These are phyloP conservation scores for Podila clonocystis DNA, from an alignment of 192 early-diverging fungal species.

Conservation along the genomic window DNA sequence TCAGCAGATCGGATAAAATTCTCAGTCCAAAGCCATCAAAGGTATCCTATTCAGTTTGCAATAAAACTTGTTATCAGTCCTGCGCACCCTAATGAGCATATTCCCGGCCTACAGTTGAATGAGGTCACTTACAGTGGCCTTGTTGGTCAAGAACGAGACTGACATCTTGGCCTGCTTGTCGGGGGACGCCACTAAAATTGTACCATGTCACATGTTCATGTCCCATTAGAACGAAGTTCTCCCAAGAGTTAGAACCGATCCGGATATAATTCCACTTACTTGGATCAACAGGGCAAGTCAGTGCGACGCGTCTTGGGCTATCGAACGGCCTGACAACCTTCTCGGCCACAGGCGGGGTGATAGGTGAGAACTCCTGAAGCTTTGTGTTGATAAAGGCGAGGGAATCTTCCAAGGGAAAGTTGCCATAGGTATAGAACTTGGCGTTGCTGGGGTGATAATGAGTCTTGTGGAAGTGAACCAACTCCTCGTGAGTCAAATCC, in stretches of 20 bases:
- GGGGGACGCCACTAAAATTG: slow-evolving; percentile 62
- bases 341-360: slow-evolving; percentile 56
- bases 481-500: slow-evolving; percentile 84
- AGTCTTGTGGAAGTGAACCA: slow-evolving; percentile 83
- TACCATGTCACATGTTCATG: no score
- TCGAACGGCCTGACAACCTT: slow-evolving; percentile 63
- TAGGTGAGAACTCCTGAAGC: slow-evolving; percentile 67
- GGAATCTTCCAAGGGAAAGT: slow-evolving; percentile 79
- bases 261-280: slow-evolving; percentile 47
- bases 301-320: slow-evolving; percentile 56
- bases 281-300: slow-evolving; percentile 75
- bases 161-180: slow-evolving; percentile 88
- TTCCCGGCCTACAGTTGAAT: no score
- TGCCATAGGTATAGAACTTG: slow-evolving; percentile 91
- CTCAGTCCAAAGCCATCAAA: slow-evolving; percentile 87
- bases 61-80: background rate
- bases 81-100: background rate
- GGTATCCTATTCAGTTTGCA: slow-evolving; percentile 62
- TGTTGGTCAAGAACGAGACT: slow-evolving; percentile 77
- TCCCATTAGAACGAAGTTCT: background rate
- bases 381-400: slow-evolving; percentile 71
- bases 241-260: background rate
- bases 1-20: slow-evolving; percentile 82
- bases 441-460: slow-evolving; percentile 96
- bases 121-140: slow-evolving; percentile 59